Conservation (phyloP, 1,139 yeast genomes). For the Lodderomyces parapsilosis region DNA sequence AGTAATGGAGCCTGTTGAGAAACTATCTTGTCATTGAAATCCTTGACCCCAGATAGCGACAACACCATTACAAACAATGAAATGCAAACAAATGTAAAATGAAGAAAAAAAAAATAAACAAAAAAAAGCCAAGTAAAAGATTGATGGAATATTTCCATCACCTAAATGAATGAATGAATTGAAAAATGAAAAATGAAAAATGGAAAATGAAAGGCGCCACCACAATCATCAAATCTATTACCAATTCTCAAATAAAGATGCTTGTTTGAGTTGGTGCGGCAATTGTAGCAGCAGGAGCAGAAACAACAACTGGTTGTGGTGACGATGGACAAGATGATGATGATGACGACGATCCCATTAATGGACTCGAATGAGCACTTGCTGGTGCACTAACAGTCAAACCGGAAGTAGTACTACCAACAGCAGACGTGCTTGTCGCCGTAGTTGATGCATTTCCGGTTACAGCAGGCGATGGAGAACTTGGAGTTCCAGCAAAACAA, state of each 20-base stretch:
- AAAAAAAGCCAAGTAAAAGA: too few species aligned
- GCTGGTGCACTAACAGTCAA: neutral
- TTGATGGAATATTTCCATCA: too few species aligned
- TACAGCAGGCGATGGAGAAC: neutral
- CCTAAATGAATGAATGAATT: neutral
- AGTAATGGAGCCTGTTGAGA: too few species aligned
- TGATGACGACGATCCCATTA: neutral
- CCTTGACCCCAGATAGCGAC: too few species aligned
- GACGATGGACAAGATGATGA: neutral
- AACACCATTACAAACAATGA: too few species aligned
- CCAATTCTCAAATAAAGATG: neutral
- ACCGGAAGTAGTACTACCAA: neutral
- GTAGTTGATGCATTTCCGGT: neutral
- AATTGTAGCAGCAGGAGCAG: too few species aligned
- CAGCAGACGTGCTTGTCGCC: neutral
- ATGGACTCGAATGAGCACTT: neutral
- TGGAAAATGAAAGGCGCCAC: too few species aligned
- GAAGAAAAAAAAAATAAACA: too few species aligned
- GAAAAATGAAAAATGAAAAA: neutral
- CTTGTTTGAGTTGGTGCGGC: neutral
- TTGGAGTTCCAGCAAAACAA: slow-evolving; percentile 28
- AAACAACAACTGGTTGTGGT: neutral
- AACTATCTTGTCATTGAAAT: too few species aligned
- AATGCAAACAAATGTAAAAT: too few species aligned
- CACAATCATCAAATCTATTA: too few species aligned